phyloP scores from a whole-genome alignment of 2,329 filamentous ascomycete species.

The Chaetomium strumarium region DNA sequence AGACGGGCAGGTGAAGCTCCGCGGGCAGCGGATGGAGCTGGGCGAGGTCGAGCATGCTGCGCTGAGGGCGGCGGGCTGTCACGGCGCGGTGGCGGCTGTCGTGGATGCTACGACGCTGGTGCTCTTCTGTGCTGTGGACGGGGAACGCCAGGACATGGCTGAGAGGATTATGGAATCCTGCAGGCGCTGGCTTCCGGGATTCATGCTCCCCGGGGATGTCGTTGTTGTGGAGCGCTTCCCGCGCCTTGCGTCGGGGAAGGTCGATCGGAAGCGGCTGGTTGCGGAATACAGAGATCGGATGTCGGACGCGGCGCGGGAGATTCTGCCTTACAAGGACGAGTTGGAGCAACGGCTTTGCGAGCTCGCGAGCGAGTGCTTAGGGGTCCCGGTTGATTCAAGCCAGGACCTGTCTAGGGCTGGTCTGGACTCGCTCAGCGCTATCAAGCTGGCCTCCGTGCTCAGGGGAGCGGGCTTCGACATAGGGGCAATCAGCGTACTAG shows the following conservation, averaged over 20 bases:
- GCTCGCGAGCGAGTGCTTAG: conserved; percentile 27
- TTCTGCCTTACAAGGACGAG: conserved; percentile 24
- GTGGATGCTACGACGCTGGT: conserved; percentile 62
- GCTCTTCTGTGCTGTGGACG: conserved; percentile 61
- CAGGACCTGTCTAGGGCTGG: conserved; percentile 31
- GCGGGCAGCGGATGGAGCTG: conserved; percentile 76
- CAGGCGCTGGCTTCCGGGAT: conserved; percentile 68
- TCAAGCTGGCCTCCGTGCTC: conserved; percentile 56
- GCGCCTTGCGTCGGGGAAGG: conserved; percentile 74
- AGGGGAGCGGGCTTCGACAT: conserved; percentile 50
- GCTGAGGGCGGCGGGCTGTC: conserved; percentile 55
- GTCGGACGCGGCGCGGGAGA: neutral
- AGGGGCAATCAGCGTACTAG: conserved; percentile 56
- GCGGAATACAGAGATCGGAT: conserved; percentile 39
- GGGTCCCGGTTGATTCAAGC: conserved; percentile 23
- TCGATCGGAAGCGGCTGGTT: conserved; percentile 63
- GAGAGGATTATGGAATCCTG: conserved; percentile 53
- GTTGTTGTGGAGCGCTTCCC: conserved; percentile 61
- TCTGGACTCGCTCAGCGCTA: conserved; percentile 38
- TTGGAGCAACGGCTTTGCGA: conserved; percentile 33
- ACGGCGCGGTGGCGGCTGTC: conserved; percentile 61
- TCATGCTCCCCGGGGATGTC: conserved; percentile 77
- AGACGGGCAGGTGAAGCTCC: conserved; percentile 77
- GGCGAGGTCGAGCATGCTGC: conserved; percentile 71
- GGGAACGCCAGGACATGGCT: conserved; percentile 23